phyloP scores from a whole-genome alignment of 2,329 filamentous ascomycete genomes.

The Colletotrichum caudatum region DNA sequence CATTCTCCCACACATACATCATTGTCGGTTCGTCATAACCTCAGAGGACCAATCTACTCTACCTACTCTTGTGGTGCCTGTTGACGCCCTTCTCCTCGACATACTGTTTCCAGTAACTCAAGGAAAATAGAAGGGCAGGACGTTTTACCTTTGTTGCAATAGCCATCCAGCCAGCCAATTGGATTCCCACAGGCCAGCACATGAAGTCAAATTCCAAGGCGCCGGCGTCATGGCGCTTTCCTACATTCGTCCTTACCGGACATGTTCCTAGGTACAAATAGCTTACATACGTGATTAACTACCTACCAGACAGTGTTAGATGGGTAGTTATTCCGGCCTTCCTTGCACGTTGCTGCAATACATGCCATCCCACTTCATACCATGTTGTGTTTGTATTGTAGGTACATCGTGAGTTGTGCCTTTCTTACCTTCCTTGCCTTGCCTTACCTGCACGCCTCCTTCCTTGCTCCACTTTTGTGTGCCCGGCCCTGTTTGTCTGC shows the following conservation, averaged over 20 bases:
- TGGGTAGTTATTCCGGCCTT: not conserved
- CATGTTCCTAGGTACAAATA: not conserved
- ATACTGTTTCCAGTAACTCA: not conserved
- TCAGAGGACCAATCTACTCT: not conserved
- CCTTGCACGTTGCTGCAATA: not conserved
- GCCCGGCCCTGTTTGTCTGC: constrained; percentile 11
- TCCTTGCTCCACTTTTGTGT: not conserved
- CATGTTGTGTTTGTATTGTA: not conserved
- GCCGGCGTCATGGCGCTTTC: not conserved
- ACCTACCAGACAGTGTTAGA: not conserved
- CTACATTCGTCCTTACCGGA: not conserved
- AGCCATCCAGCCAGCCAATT: constrained; percentile 2
- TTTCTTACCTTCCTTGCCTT: constrained; percentile 5
- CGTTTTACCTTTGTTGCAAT: constrained; percentile 8
- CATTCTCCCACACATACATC: constrained; percentile 26
- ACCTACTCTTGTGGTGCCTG: not conserved
- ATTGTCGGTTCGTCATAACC: constrained; percentile 18
- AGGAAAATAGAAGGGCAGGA: not conserved
- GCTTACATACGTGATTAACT: too few species aligned
- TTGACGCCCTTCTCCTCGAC: not conserved
- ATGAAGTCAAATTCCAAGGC: not conserved
- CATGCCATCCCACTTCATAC: too few species aligned
- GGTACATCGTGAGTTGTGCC: not conserved
- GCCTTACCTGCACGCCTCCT: constrained; percentile 4
- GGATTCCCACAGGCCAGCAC: not conserved